Evolutionary conservation across 2,329 filamentous ascomycete species (phyloP).

Genomic region (Helotiales sp.): DNA sequence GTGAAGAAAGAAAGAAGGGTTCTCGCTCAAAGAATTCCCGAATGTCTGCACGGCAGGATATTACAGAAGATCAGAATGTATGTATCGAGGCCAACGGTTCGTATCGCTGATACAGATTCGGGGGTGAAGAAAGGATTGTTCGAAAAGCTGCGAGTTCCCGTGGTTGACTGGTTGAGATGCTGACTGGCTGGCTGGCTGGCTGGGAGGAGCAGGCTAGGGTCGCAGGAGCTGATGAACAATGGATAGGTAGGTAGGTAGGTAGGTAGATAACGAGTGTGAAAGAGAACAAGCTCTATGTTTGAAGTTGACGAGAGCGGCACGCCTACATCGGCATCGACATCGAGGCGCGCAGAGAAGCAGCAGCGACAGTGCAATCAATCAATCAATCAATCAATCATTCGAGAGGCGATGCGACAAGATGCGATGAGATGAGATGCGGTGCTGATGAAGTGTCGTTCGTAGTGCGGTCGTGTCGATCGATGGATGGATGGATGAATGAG

Average conservation of each 20-base stretch:
- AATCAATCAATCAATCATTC: not conserved
- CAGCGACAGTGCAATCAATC: conserved; percentile 5
- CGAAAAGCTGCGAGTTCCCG: conserved; percentile 21
- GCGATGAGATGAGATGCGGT: not conserved
- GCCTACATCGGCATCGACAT: conserved; percentile 25
- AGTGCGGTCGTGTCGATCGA: not conserved
- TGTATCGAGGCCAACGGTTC: conserved; percentile 5
- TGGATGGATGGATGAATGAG: not conserved
- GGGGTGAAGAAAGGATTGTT: conserved; percentile 30
- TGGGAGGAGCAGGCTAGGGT: too few relatives aligned
- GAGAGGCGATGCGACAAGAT: not conserved
- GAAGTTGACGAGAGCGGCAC: conserved; percentile 2
- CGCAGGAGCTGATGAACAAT: conserved; percentile 23
- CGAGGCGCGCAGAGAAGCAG: conserved; percentile 6
- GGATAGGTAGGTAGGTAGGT: too few relatives aligned
- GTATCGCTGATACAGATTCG: conserved; percentile 29
- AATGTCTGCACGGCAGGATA: conserved; percentile 3
- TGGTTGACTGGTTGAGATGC: conserved; percentile 16
- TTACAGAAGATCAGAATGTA: conserved; percentile 18
- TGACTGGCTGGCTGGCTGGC: not conserved
- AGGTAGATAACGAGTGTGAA: conserved; percentile 38
- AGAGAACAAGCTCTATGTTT: conserved; percentile 34
- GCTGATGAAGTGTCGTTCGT: not conserved
- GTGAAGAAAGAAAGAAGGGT: conserved; percentile 1
- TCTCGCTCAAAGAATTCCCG: conserved; percentile 5